Evolutionary conservation across 129 eudicot genomes (phyloP).

Genomic region (Flaveria brownii): DNA sequence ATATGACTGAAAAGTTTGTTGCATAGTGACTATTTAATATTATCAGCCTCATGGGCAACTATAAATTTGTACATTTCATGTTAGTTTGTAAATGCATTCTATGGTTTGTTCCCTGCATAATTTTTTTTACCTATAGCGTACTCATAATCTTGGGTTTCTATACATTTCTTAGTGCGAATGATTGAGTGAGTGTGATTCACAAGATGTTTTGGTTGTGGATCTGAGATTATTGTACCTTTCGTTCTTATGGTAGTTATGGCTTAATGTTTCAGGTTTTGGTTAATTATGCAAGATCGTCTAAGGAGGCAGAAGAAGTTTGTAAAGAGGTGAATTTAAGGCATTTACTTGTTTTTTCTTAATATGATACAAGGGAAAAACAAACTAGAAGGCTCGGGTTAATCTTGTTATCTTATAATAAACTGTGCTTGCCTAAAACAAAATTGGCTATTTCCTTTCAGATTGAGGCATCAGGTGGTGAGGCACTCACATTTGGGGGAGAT

Average conservation of each 20-base stretch:
- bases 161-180: not conserved
- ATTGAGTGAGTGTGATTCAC: not conserved
- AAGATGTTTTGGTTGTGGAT: not conserved
- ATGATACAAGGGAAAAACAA: not conserved
- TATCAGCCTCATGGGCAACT: not conserved
- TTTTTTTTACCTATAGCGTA: not conserved
- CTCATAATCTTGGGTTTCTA: not conserved
- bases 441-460: slow-evolving; percentile 50
- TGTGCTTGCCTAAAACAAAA: slow-evolving; percentile 14
- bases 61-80: not conserved
- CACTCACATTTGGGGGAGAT: slow-evolving; percentile 96
- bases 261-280: slow-evolving; percentile 72
- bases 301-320: slow-evolving; percentile 98
- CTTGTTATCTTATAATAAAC: not conserved
- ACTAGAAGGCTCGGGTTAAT: not conserved
- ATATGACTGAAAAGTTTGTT: slow-evolving; percentile 5
- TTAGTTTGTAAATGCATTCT: slow-evolving; percentile 4
- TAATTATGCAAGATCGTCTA: slow-evolving; percentile 95
- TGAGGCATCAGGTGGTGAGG: slow-evolving; percentile 81
- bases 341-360: not conserved
- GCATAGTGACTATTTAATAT: slow-evolving; percentile 2
- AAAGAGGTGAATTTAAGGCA: slow-evolving; percentile 56
- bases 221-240: not conserved
- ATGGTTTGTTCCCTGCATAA: not conserved
- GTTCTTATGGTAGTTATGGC: slow-evolving; percentile 14